phyloP scores from a whole-genome alignment of 257 asterid species.

The Schizonepeta tenuifolia region DNA sequence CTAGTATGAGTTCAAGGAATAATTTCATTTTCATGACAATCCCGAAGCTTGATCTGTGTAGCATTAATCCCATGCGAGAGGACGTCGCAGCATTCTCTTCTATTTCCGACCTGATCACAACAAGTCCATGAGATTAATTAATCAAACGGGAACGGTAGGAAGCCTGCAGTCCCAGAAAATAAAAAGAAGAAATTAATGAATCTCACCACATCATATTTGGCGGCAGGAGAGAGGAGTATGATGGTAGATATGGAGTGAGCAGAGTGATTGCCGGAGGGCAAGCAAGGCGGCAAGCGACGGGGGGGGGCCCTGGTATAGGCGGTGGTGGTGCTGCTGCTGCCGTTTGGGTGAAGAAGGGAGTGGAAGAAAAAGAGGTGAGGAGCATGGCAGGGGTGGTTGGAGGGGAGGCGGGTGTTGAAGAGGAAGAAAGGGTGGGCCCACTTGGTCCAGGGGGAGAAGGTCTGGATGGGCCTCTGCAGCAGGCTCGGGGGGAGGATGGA shows the following conservation, averaged over 20 bases:
- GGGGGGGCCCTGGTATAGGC: slow-evolving; percentile 26
- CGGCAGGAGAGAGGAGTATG: slow-evolving; percentile 37
- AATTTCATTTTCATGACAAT: slow-evolving; percentile 40
- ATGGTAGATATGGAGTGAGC: slow-evolving; percentile 41
- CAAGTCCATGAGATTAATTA: no score
- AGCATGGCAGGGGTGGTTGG: slow-evolving; percentile 33
- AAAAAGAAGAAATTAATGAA: not conserved
- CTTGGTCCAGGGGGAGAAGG: slow-evolving; percentile 43
- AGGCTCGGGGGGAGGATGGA: slow-evolving; percentile 34
- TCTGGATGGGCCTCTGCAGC: slow-evolving; percentile 41
- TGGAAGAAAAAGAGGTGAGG: slow-evolving; percentile 35
- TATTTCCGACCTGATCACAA: slow-evolving; percentile 33
- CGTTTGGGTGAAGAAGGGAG: slow-evolving; percentile 4
- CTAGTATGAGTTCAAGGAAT: slow-evolving; percentile 26
- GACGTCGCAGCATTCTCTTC: slow-evolving; percentile 51
- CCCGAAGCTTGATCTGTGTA: slow-evolving; percentile 32
- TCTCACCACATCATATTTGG: slow-evolving; percentile 43
- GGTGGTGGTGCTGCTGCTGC: no score
- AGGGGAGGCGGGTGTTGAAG: slow-evolving; percentile 43
- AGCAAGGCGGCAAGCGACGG: slow-evolving; percentile 32
- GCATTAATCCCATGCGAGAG: slow-evolving; percentile 12
- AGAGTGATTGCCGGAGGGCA: slow-evolving; percentile 34
- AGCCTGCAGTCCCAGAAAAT: no score
- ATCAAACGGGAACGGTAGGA: no score
- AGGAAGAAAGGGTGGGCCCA: slow-evolving; percentile 34